Evolutionary conservation across 495 filamentous ascomycete genomes (phyloP).

Genomic region (Aspergillus egyptiacus): DNA sequence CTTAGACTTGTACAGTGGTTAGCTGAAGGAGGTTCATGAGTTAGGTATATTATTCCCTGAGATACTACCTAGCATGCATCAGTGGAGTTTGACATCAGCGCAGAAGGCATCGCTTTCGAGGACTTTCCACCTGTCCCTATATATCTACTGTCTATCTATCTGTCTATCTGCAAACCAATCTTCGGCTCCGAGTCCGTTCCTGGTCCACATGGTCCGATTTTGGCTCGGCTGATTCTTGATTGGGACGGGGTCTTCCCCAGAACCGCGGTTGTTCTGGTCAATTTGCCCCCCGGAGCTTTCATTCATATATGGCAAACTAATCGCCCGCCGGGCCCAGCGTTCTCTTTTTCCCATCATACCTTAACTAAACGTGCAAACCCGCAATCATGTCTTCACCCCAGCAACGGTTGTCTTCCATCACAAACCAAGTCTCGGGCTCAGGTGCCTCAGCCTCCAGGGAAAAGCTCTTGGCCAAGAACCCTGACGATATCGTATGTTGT

Average conservation of each 20-base stretch:
- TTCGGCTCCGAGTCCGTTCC: slow-evolving; percentile 11
- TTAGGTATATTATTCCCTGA: too few relatives aligned
- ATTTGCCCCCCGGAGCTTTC: slow-evolving; percentile 1
- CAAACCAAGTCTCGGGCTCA: slow-evolving; percentile 33
- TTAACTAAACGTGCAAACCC: background rate
- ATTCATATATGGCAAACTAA: background rate
- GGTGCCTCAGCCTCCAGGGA: slow-evolving; percentile 28
- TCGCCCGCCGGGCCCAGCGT: background rate
- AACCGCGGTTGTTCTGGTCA: slow-evolving; percentile 16
- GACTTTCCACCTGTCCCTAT: too few relatives aligned
- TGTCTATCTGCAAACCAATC: too few relatives aligned
- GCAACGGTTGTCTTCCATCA: slow-evolving; percentile 37
- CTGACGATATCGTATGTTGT: slow-evolving; percentile 40
- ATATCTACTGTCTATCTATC: too few relatives aligned
- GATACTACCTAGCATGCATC: too few relatives aligned
- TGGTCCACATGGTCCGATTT: background rate
- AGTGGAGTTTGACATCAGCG: too few relatives aligned
- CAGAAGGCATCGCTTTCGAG: too few relatives aligned
- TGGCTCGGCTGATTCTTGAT: slow-evolving; percentile 13
- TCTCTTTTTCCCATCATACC: background rate
- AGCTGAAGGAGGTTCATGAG: too few relatives aligned
- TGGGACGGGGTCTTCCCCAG: slow-evolving; percentile 3
- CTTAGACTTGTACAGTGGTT: too few relatives aligned
- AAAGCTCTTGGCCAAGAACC: slow-evolving; percentile 33
- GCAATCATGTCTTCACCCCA: slow-evolving; percentile 38